A percentile compares a stretch with the other conserved stretches of the same genome.
These are phyloP conservation scores for Tetracladium setigerum DNA, from an alignment of 495 filamentous ascomycete genomes.

Conservation along the genomic window DNA sequence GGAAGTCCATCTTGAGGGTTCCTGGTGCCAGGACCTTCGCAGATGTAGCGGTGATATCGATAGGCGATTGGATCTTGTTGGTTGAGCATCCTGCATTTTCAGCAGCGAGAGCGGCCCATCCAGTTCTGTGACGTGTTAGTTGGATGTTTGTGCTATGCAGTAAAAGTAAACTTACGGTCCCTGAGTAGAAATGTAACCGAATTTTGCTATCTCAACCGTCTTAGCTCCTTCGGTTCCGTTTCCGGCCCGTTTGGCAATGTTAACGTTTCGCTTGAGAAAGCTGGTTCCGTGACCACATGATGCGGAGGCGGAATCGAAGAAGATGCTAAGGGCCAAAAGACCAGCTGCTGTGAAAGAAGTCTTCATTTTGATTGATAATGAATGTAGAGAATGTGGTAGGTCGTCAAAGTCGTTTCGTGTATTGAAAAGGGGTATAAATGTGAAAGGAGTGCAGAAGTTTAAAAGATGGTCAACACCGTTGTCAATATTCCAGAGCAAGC, in stretches of 20 bases:
- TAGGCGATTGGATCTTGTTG: constrained; percentile 22
- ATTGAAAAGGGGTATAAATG: no score
- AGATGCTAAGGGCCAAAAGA: neutral
- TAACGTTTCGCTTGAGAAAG: neutral
- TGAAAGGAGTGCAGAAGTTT: no score
- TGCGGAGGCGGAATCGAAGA: neutral
- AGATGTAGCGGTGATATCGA: constrained; percentile 22
- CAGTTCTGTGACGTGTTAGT: constrained; percentile 5
- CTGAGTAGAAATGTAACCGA: constrained; percentile 23
- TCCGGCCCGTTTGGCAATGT: neutral
- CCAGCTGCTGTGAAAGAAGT: neutral
- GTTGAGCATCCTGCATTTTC: constrained; percentile 22
- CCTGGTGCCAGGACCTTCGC: constrained; percentile 5
- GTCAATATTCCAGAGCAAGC: neutral
- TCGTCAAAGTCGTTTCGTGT: no score
- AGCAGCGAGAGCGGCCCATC: constrained; percentile 22
- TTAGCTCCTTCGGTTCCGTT: neutral
- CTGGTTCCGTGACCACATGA: constrained; percentile 9
- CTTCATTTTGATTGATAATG: constrained; percentile 1
- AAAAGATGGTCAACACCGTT: neutral
- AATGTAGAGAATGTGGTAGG: no score
- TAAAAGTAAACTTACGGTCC: constrained; percentile 15
- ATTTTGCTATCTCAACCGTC: constrained; percentile 21
- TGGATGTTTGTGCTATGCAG: neutral
- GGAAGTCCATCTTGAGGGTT: constrained; percentile 11